phyloP scores from a whole-genome alignment of 176 grass and related monocot species.

The Lolium multiflorum region DNA sequence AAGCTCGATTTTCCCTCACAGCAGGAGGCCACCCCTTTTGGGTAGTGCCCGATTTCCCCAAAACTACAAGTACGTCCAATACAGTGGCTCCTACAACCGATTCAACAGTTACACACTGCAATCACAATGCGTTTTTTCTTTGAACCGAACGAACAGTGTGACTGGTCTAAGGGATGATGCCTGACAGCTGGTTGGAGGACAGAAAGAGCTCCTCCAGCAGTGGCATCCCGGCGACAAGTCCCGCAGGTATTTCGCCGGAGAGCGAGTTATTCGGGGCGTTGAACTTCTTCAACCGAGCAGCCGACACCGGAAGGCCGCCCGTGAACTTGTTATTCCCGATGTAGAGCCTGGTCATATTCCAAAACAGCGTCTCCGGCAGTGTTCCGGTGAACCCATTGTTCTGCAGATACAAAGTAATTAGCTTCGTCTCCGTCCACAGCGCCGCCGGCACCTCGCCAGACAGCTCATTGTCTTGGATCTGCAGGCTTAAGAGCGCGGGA shows the following conservation, averaged over 20 bases:
- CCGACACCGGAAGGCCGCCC: constrained; percentile 43
- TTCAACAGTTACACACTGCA: no score
- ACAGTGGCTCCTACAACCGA: no score
- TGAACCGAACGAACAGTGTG: no score
- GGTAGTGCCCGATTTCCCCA: no score
- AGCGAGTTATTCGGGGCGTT: constrained; percentile 59
- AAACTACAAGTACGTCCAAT: no score
- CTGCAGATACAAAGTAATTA: constrained; percentile 50
- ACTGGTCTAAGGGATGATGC: constrained; percentile 61
- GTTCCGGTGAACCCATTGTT: constrained; percentile 66
- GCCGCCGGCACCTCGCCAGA: constrained; percentile 62
- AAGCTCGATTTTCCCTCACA: no score
- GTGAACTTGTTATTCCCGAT: constrained; percentile 69
- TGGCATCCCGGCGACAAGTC: constrained; percentile 45
- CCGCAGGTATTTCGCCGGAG: constrained; percentile 53
- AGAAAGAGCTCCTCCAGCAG: constrained; percentile 60
- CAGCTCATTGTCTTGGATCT: constrained; percentile 55
- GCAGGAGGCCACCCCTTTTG: no score
- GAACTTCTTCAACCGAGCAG: constrained; percentile 46
- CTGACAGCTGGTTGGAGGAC: constrained; percentile 58
- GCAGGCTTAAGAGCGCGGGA: constrained; percentile 45
- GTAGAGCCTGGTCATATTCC: constrained; percentile 59
- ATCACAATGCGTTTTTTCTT: no score
- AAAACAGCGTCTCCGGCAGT: constrained; percentile 59
- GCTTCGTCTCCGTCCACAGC: constrained; percentile 67